Evolutionary conservation across 1,284 basidiomycete genomes (phyloP).

Genomic region (Uromyces viciae-fabae): DNA sequence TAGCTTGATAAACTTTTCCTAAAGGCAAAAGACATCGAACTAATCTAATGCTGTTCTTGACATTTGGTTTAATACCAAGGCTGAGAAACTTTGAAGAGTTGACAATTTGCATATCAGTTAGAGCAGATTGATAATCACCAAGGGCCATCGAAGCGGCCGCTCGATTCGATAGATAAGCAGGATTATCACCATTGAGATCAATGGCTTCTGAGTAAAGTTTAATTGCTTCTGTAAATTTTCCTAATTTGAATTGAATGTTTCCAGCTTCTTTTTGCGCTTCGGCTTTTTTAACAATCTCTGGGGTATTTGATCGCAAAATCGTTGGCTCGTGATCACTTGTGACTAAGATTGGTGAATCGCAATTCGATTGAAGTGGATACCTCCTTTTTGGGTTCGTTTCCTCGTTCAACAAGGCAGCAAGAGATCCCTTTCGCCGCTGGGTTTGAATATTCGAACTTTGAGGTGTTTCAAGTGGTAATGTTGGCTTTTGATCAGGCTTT

Average conservation of each 20-base stretch:
- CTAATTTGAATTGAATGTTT: constrained; percentile 14
- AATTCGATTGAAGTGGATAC: not conserved
- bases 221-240: constrained; percentile 18
- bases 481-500: not conserved
- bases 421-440: constrained; percentile 2
- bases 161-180: constrained; percentile 75
- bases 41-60: constrained; percentile 71
- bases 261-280: constrained; percentile 19
- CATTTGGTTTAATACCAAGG: constrained; percentile 52
- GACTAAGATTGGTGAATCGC: not conserved
- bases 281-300: not conserved
- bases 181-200: constrained; percentile 67
- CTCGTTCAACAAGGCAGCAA: not conserved
- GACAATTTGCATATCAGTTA: constrained; percentile 74
- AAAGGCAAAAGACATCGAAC: constrained; percentile 75
- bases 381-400: constrained; percentile 8
- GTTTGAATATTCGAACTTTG: not conserved
- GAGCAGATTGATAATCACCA: constrained; percentile 69
- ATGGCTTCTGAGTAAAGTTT: constrained; percentile 39
- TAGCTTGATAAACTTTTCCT: constrained; percentile 63
- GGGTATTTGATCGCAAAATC: not conserved
- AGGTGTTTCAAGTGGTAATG: not conserved
- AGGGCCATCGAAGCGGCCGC: constrained; percentile 79
- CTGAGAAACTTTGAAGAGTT: constrained; percentile 63
- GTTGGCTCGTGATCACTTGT: not conserved